phyloP scores from a whole-genome alignment of 164 flowering plant genomes.

The Litsea cubeba region DNA sequence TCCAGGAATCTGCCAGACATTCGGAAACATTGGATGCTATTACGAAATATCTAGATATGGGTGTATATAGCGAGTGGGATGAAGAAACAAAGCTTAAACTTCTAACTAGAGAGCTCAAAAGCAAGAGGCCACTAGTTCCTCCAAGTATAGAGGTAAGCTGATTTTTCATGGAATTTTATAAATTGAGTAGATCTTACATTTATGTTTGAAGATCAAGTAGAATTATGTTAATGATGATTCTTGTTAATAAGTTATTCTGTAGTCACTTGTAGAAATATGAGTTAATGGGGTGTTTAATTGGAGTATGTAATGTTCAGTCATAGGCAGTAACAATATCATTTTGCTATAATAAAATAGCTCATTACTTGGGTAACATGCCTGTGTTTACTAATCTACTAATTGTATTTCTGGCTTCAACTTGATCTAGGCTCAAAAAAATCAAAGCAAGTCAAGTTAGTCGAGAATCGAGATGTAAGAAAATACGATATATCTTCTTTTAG shows the following conservation, averaged over 20 bases:
- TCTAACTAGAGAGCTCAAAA: constrained; percentile 75
- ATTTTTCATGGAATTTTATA: not conserved
- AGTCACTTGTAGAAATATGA: not conserved
- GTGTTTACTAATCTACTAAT: too few relatives aligned
- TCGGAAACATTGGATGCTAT: constrained; percentile 88
- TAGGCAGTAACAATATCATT: too few relatives aligned
- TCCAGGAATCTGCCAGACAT: constrained; percentile 91
- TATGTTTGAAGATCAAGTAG: not conserved
- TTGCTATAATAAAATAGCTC: too few relatives aligned
- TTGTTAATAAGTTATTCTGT: not conserved
- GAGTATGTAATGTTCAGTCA: too few relatives aligned
- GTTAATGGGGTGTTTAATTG: too few relatives aligned
- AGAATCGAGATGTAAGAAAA: too few relatives aligned
- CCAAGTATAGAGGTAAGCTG: constrained; percentile 60
- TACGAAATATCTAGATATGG: constrained; percentile 83
- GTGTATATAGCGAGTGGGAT: constrained; percentile 90
- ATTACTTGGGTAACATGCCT: too few relatives aligned
- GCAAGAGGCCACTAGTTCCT: constrained; percentile 91
- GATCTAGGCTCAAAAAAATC: too few relatives aligned
- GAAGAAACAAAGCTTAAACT: constrained; percentile 83
- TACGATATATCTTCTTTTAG: too few relatives aligned
- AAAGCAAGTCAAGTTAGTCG: too few relatives aligned
- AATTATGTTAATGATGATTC: not conserved
- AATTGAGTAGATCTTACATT: not conserved
- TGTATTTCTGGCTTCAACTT: too few relatives aligned